Base-by-base conservation (phyloP, 169 alveolate genomes). In the Eimeria falciformis region DNA sequence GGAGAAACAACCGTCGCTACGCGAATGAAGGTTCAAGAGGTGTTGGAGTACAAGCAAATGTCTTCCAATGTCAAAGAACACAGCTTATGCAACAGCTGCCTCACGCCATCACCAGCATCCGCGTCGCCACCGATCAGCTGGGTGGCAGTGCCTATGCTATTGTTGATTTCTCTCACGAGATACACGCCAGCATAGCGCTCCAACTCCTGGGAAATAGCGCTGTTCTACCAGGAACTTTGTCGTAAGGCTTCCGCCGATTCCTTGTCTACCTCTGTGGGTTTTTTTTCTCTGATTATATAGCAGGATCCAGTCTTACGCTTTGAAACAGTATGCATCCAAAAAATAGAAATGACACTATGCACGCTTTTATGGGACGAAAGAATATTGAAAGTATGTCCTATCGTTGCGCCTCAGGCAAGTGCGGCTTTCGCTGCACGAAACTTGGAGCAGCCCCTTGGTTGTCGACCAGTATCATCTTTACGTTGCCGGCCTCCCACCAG, bases 151-250 rank as follows among this genome's bases (percentile, higher is more conserved):
- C 53, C 2, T 79, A 79, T 65, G 88, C 88, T 5, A 62, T 79
- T 55, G 88, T 79, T 43, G 75, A 79, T 79, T 79, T 79, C 75
- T 29, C 88, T 50, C 88, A 79, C 71, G 88, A 79, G 73, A 3
- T 29, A 3, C 71, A 43, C 6, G 88, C 88, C 47, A 53, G 18
- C 29, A 33, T 79, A 45, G 88, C 88, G 17, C 71, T 79, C 29
- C 75, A 53, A 23, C 75, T 79, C 88, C 43, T 79, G 17, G 88
- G 88, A 17, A 45, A 27, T 27, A 33, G 75, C 27, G 50, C 71
- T 11, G 40, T 33, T 45, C 71, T 79, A 33, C 88, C 88, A 29
- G 45, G 45, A 14, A 79, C 75, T 27, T 53, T 55, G 21, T n/a
- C 88, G 88, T 79, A 65, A 55, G 88, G 71, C 50, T 50, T 14